Evolutionary conservation across 2,329 filamentous ascomycete genomes (phyloP).

Genomic region (Monosporascus sp.): DNA sequence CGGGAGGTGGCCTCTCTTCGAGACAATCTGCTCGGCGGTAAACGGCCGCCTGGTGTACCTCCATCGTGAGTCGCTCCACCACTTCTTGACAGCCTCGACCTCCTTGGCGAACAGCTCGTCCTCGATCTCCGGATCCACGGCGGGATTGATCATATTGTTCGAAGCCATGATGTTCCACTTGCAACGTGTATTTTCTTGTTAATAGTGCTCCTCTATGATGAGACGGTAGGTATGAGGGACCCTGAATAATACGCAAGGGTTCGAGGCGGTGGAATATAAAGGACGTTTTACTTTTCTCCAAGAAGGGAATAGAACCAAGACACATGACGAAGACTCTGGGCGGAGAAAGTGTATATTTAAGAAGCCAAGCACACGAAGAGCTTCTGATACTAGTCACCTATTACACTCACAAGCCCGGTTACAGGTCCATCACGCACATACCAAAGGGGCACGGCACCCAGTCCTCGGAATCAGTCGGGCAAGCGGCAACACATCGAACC

Average conservation of each 20-base stretch:
- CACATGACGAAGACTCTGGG: background rate
- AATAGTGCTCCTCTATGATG: conserved; percentile 1
- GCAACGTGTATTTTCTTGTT: conserved; percentile 8
- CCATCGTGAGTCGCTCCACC: conserved; percentile 94
- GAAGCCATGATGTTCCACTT: conserved; percentile 45
- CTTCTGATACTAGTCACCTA: background rate
- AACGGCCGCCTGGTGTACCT: conserved; percentile 87
- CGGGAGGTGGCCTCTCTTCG: conserved; percentile 86
- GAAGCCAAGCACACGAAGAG: background rate
- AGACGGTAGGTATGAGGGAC: background rate
- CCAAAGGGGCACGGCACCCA: background rate
- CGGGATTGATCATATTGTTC: conserved; percentile 56
- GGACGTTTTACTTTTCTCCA: background rate
- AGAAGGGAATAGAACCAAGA: background rate
- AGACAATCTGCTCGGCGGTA: conserved; percentile 93
- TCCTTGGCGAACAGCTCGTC: conserved; percentile 72
- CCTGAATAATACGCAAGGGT: too few species aligned
- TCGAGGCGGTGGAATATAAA: background rate
- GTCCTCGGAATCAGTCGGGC: background rate
- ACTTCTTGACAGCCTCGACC: conserved; percentile 82
- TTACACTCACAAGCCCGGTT: background rate
- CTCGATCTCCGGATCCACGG: conserved; percentile 52
- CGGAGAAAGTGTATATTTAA: background rate
- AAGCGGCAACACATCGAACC: background rate
- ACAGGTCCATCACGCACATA: background rate